These are phyloP conservation scores for Fusarium neocosmosporiellum DNA, from an alignment of 2,329 filamentous ascomycete species.

Conservation along the genomic window DNA sequence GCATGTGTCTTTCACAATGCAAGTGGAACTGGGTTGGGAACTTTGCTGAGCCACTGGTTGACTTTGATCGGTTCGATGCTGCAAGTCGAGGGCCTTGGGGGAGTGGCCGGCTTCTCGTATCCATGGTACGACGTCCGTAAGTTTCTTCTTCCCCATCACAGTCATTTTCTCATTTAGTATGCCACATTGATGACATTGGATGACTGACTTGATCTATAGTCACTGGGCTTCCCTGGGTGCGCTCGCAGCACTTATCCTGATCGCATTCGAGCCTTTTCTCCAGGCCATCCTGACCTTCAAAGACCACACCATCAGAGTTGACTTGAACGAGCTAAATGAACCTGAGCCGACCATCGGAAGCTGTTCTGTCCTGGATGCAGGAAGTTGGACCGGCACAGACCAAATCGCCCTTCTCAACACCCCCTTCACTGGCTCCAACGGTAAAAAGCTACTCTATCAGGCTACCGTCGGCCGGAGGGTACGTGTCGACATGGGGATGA, in stretches of 20 bases:
- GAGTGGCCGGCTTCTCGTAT: constrained; percentile 7
- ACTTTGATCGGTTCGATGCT: constrained; percentile 33
- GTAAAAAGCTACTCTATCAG: neutral
- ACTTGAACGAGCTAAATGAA: neutral
- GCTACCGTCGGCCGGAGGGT: neutral
- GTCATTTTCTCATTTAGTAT: too few relatives aligned
- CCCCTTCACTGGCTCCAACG: neutral
- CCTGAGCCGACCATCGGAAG: neutral
- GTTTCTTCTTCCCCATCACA: too few relatives aligned
- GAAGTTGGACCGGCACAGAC: neutral
- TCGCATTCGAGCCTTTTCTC: constrained; percentile 18
- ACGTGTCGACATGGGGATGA: constrained; percentile 8
- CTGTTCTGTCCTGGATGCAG: neutral
- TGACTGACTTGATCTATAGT: neutral
- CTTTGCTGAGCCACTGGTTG: neutral
- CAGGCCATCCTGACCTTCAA: constrained; percentile 11
- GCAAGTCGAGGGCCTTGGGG: constrained; percentile 28
- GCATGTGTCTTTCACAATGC: constrained; percentile 24
- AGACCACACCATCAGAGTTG: neutral
- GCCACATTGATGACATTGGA: too few relatives aligned
- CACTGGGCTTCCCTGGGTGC: constrained; percentile 17
- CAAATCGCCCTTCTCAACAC: neutral
- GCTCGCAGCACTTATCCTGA: neutral
- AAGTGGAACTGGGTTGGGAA: constrained; percentile 31
- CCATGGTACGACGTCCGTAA: constrained; percentile 13